Evolutionary conservation across 2,329 filamentous ascomycete species (phyloP).

Genomic region (Rasamsonia emersonii): DNA sequence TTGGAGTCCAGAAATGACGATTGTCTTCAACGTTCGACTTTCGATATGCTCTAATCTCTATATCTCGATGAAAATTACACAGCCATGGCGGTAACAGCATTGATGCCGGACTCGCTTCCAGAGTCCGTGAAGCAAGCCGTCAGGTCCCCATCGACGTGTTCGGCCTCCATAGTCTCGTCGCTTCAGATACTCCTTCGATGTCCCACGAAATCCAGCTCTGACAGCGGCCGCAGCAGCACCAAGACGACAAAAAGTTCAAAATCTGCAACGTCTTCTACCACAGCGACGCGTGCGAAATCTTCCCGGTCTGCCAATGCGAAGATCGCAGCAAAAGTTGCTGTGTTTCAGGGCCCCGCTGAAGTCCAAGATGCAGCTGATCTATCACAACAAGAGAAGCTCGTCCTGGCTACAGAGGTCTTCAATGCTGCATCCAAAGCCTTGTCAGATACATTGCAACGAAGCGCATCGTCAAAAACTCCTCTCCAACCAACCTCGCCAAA

Average conservation of each 20-base stretch:
- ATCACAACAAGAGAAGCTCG: conserved; percentile 29
- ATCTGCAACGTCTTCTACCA: conserved; percentile 15
- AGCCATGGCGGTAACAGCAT: conserved; percentile 24
- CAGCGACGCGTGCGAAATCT: conserved; percentile 17
- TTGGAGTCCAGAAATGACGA: conserved; percentile 12
- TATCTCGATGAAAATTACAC: neutral
- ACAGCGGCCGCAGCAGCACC: conserved; percentile 5
- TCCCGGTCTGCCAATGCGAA: conserved; percentile 18
- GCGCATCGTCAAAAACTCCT: conserved; percentile 11
- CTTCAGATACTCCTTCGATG: conserved; percentile 31
- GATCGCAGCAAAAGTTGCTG: conserved; percentile 16
- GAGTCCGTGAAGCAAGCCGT: conserved; percentile 48
- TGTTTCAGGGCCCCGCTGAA: conserved; percentile 17
- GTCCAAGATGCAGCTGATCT: conserved; percentile 18
- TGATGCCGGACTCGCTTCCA: conserved; percentile 21
- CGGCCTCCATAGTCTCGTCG: conserved; percentile 31
- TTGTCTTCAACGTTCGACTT: neutral
- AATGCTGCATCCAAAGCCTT: conserved; percentile 37
- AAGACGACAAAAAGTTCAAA: conserved; percentile 12
- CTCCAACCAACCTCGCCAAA: conserved; percentile 24
- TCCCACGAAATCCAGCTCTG: conserved; percentile 14
- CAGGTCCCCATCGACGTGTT: conserved; percentile 47
- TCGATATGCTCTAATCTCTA: conserved; percentile 1
- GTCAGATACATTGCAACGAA: conserved; percentile 28
- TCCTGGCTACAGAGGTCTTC: conserved; percentile 39